Evolutionary conservation across 1,139 yeast genomes (phyloP).

Genomic region (Pichia sp.): DNA sequence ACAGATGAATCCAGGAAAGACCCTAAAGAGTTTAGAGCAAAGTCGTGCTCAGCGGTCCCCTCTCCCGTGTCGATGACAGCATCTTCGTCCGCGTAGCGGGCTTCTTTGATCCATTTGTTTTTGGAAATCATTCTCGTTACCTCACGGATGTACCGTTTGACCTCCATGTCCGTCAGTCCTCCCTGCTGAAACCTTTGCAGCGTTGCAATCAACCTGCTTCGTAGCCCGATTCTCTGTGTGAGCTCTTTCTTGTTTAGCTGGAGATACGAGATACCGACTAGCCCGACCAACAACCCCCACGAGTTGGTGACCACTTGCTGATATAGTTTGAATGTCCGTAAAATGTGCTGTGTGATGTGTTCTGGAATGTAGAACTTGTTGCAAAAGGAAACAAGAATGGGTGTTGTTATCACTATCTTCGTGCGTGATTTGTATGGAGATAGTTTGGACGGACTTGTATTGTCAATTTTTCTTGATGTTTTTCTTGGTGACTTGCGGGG

Average conservation of each 20-base stretch:
- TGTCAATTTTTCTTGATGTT: neutral
- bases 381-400: constrained; percentile 55
- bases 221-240: constrained; percentile 45
- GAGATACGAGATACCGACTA: constrained; percentile 55
- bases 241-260: constrained; percentile 50
- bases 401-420: constrained; percentile 35
- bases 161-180: constrained; percentile 35
- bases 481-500: constrained; percentile 16
- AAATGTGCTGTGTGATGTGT: constrained; percentile 45
- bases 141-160: constrained; percentile 17
- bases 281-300: constrained; percentile 67
- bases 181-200: constrained; percentile 54
- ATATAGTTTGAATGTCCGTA: constrained; percentile 49
- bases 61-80: neutral
- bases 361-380: constrained; percentile 61
- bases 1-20: constrained; percentile 16
- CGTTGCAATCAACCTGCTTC: constrained; percentile 44
- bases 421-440: constrained; percentile 13
- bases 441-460: constrained; percentile 7
- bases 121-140: constrained; percentile 16
- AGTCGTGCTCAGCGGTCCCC: constrained; percentile 1
- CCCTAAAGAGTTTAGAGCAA: constrained; percentile 10
- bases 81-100: constrained; percentile 12
- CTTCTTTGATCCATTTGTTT: constrained; percentile 22
- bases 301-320: constrained; percentile 55